Evolutionary conservation across 1,284 basidiomycete species (phyloP).

Genomic region (Cryptococcus depauperatus): DNA sequence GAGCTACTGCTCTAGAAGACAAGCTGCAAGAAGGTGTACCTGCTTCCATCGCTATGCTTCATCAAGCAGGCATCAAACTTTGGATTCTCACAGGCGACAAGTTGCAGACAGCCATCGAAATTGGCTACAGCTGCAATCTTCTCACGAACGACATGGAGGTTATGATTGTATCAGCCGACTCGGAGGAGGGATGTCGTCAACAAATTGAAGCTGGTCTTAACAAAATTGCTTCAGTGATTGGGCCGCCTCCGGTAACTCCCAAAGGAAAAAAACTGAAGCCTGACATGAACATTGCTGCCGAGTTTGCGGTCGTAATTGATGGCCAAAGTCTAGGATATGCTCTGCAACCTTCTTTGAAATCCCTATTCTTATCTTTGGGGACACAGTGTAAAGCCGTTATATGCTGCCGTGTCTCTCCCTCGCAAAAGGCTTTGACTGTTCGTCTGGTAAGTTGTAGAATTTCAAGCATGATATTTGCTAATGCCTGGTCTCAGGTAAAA

Average conservation of each 20-base stretch:
- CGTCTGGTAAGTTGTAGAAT: conserved; percentile 58
- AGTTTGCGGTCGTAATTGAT: conserved; percentile 92
- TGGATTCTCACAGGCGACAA: conserved; percentile 81
- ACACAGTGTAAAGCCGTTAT: conserved; percentile 96
- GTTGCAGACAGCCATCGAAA: conserved; percentile 95
- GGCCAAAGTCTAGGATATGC: conserved; percentile 86
- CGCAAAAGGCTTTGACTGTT: conserved; percentile 92
- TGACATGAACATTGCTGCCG: conserved; percentile 24
- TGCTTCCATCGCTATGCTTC: conserved; percentile 85
- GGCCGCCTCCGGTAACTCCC: conserved; percentile 45
- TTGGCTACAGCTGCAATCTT: conserved; percentile 85
- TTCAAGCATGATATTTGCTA: conserved; percentile 1
- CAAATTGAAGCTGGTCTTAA: conserved; percentile 91
- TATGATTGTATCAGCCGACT: conserved; percentile 90
- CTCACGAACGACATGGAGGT: conserved; percentile 82
- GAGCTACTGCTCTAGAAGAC: conserved; percentile 92
- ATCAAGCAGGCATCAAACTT: conserved; percentile 89
- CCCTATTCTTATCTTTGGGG: conserved; percentile 79
- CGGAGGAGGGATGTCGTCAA: conserved; percentile 61
- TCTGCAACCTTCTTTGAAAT: conserved; percentile 66
- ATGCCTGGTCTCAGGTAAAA: conserved; percentile 58
- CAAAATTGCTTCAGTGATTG: conserved; percentile 75
- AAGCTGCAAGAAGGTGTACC: conserved; percentile 96
- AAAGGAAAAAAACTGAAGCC: conserved; percentile 27
- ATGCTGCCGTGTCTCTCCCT: conserved; percentile 92